These are phyloP conservation scores for Colletotrichum coccodes DNA, from an alignment of 2,329 filamentous ascomycete species.

Conservation along the genomic window DNA sequence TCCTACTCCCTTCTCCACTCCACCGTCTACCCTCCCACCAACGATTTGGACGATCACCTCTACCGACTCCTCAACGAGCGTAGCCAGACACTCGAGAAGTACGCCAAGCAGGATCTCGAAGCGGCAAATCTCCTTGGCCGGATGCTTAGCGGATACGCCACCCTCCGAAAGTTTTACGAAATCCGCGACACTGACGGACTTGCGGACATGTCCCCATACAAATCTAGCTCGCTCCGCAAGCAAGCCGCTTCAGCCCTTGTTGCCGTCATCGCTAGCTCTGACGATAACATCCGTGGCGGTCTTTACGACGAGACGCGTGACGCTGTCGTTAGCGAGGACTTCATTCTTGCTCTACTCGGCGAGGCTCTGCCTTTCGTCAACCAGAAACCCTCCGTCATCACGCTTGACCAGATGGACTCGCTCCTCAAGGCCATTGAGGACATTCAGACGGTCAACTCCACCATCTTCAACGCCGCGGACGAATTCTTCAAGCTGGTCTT, in stretches of 20 bases:
- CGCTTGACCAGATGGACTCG: conserved; percentile 76
- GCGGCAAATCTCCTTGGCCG: conserved; percentile 86
- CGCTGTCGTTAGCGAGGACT: conserved; percentile 88
- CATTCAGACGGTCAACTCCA: conserved; percentile 77
- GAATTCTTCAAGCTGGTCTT: conserved; percentile 83
- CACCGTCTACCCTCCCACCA: conserved; percentile 77
- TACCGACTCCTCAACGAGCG: conserved; percentile 76
- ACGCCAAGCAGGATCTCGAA: conserved; percentile 80
- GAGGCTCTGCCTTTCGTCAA: conserved; percentile 84
- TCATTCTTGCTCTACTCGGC: conserved; percentile 83
- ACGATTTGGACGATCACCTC: conserved; percentile 79
- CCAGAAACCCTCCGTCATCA: conserved; percentile 64
- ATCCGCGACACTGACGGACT: conserved; percentile 71
- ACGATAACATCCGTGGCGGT: conserved; percentile 91
- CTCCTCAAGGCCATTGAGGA: conserved; percentile 84
- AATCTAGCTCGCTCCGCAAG: conserved; percentile 70
- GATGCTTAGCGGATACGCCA: conserved; percentile 92
- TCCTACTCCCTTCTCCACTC: conserved; percentile 90
- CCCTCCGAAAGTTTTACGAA: conserved; percentile 88
- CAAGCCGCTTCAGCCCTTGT: conserved; percentile 79
- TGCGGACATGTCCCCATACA: conserved; percentile 42
- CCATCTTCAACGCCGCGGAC: conserved; percentile 79
- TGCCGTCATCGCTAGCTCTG: conserved; percentile 86
- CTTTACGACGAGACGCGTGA: conserved; percentile 85
- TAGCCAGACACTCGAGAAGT: conserved; percentile 74